Conservation (phyloP, 1,284 basidiomycete genomes). For the Cryptococcus sp. region DNA sequence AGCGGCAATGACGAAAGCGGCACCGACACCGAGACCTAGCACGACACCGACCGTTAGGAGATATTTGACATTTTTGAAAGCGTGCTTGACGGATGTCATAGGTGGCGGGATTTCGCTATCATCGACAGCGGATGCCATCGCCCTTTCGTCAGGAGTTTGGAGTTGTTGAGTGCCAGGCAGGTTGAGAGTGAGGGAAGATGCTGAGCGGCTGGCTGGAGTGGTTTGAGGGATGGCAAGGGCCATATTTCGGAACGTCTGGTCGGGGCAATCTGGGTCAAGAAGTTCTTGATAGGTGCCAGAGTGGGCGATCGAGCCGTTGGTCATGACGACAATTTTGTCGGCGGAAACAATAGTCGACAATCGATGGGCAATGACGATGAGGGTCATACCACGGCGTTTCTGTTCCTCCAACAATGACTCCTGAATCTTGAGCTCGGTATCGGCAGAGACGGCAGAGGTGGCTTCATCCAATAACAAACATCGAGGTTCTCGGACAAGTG, state of each 20-base stretch:
- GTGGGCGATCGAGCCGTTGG: conserved; percentile 42
- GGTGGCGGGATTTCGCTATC: conserved; percentile 8
- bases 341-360: conserved; percentile 45
- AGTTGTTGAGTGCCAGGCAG: neutral
- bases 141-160: neutral
- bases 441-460: conserved; percentile 47
- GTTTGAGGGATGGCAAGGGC: conserved; percentile 13
- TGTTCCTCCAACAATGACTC: conserved; percentile 38
- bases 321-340: conserved; percentile 45
- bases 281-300: conserved; percentile 48
- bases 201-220: neutral
- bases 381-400: conserved; percentile 32
- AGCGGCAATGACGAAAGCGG: conserved; percentile 44
- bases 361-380: conserved; percentile 48
- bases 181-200: neutral
- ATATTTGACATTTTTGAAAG: conserved; percentile 13
- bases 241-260: conserved; percentile 26
- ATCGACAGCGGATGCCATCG: neutral
- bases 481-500: conserved; percentile 43
- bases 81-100: conserved; percentile 3
- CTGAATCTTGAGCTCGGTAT: conserved; percentile 48
- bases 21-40: conserved; percentile 30
- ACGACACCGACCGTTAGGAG: conserved; percentile 14
- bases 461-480: conserved; percentile 36
- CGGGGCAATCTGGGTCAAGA: conserved; percentile 19